Percentiles rank a stretch among this genome's conserved stretches.
Evolutionary conservation across 2,329 filamentous ascomycete species (phyloP).

Genomic region (Scopulariopsis brevicaulis): DNA sequence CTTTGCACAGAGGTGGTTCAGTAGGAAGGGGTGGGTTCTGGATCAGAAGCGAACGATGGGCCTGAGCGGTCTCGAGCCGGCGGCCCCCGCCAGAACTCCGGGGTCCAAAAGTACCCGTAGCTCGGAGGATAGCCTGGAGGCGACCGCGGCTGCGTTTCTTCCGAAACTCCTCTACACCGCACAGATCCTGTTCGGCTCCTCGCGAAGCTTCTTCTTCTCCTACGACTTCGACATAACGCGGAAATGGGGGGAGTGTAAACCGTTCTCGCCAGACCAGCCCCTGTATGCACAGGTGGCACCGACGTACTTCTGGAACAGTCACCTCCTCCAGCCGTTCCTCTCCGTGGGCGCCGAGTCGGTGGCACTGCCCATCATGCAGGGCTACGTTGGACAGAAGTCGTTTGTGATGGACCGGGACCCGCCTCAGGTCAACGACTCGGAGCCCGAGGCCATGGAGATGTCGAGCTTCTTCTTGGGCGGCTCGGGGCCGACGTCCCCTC

Average conservation of each 20-base stretch:
- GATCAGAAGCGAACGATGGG: slow-evolving; percentile 61
- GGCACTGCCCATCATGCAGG: slow-evolving; percentile 78
- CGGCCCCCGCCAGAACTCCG: background rate
- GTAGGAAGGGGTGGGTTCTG: slow-evolving; percentile 66
- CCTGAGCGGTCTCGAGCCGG: slow-evolving; percentile 35
- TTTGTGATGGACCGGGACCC: slow-evolving; percentile 62
- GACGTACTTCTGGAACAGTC: slow-evolving; percentile 83
- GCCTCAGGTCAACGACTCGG: slow-evolving; percentile 35
- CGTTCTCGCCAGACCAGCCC: slow-evolving; percentile 24
- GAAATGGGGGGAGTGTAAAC: slow-evolving; percentile 29
- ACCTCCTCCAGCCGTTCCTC: slow-evolving; percentile 64
- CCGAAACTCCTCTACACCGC: slow-evolving; percentile 79
- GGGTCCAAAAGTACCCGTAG: background rate
- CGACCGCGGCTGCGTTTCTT: slow-evolving; percentile 40
- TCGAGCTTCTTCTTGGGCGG: slow-evolving; percentile 21
- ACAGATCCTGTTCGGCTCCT: slow-evolving; percentile 72
- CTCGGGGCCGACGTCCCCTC: slow-evolving; percentile 9
- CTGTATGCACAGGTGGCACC: slow-evolving; percentile 64
- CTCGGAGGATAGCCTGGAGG: slow-evolving; percentile 2
- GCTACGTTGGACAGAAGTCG: slow-evolving; percentile 77
- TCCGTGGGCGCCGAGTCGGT: slow-evolving; percentile 60
- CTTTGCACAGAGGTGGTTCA: slow-evolving; percentile 89
- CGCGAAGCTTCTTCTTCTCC: slow-evolving; percentile 84
- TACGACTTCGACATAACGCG: slow-evolving; percentile 90
- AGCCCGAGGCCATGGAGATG: slow-evolving; percentile 34